Evolutionary conservation across 306 rosid species (phyloP), one percentile per base, ranked within the genome.

Genomic region (Inga oerstediana): DNA sequence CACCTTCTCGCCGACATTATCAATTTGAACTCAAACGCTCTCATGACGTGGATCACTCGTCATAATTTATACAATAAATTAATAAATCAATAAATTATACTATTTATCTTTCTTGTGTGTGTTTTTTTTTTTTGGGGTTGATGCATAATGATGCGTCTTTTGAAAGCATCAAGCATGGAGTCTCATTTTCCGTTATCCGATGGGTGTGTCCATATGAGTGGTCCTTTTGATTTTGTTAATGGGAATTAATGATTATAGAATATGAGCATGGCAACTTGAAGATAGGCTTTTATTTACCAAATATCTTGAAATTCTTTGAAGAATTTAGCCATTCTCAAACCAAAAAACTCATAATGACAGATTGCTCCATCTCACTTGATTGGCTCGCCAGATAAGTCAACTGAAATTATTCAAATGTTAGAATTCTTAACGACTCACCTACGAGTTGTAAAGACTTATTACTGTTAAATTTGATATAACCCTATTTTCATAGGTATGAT

Each of bases 121-220:
- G 27, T 24, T 24, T 30, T 41, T 20, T 48, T 49, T 41, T 74
- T 44, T 7, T 79, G 30, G 7, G 17, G 37, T 62, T 27, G 16
- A 20, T 69, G 73, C 27, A 74, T 32, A 5, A 64, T 30, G 77
- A 68, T 41, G 37, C 30, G 80, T 70, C 39, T 65, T 19, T 44
- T 62, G 27, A 39, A 64, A 16, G 34, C 6, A 9, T 37, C 8
- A 64, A n/a, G 41, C 5, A 16, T 37, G 68, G 3, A 62, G 0
- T 76, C 58, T 20, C 17, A 49, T 52, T 59, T 69, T 69, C 10
- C 44, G 34, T 69, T 49, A 70, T 59, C 68, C 19, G 41, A 72
- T 80, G 34, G 16, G 10, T 61, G 34, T 24, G 76, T 71, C 22
- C 87, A 82, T 81, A 88, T 85, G 84, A 82, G 88, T 87, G 90